A percentile compares a stretch with the other conserved stretches of the same genome.
These are phyloP conservation scores for Citrus maxima DNA, from an alignment of 345 rosid species.

Conservation along the genomic window DNA sequence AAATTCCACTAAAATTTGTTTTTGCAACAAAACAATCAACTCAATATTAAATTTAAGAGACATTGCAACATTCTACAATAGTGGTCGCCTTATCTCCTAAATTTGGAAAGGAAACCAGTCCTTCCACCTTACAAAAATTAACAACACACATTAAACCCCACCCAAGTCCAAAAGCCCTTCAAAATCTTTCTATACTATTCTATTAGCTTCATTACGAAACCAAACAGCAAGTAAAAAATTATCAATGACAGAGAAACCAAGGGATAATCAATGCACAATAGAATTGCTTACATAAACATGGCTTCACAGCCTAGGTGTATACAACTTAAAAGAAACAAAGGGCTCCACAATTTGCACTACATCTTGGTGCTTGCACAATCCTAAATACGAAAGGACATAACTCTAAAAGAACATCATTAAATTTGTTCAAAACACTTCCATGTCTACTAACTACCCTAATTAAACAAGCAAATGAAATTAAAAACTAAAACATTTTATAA, in stretches of 20 bases:
- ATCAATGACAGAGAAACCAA: not conserved
- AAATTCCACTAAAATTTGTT: not conserved
- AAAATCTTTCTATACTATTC: not conserved
- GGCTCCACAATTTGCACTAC: not conserved
- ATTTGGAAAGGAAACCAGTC: not conserved
- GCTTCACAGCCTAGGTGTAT: not conserved
- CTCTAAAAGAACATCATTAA: not conserved
- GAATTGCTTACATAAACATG: not conserved
- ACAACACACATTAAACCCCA: not conserved
- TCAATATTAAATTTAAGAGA: not conserved
- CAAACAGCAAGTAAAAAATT: not conserved
- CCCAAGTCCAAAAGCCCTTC: not conserved
- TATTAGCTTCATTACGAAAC: not conserved
- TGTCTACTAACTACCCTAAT: not conserved
- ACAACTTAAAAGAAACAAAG: not conserved
- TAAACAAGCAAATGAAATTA: not conserved
- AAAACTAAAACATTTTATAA: not conserved
- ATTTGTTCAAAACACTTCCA: not conserved
- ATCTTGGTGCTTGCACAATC: not conserved
- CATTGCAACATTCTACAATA: not conserved
- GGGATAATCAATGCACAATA: not conserved
- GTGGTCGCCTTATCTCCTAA: not conserved
- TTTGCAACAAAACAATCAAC: not conserved
- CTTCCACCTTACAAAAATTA: not conserved
- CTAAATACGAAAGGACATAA: not conserved